Conservation (phyloP, 2,329 filamentous ascomycete species). For the Microdochium paspali region DNA sequence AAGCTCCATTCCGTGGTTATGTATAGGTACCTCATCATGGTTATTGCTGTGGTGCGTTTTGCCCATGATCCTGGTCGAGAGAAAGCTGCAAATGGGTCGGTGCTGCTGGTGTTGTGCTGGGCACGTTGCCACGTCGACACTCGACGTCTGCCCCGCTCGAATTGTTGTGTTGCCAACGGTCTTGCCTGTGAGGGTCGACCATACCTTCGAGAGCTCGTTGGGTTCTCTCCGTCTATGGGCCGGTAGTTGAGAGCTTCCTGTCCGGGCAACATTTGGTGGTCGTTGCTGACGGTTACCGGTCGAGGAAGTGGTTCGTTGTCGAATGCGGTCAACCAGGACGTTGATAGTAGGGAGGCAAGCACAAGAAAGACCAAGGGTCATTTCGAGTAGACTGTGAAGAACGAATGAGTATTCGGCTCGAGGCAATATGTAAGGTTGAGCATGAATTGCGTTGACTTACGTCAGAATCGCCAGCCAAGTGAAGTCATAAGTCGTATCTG, state of each 20-base stretch:
- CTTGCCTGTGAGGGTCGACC: not conserved
- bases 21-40: not conserved
- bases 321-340: slow-evolving; percentile 5
- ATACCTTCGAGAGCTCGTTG: not conserved
- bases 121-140: no score
- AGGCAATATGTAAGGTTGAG: no score
- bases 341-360: slow-evolving; percentile 16
- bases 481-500: slow-evolving; percentile 15
- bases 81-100: no score
- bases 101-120: no score
- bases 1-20: not conserved
- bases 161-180: no score
- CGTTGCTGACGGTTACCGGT: not conserved
- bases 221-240: not conserved
- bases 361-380: slow-evolving; percentile 15
- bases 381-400: slow-evolving; percentile 8
- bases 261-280: not conserved
- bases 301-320: not conserved
- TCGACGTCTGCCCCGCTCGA: no score
- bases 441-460: slow-evolving; percentile 1
- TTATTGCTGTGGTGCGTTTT: not conserved
- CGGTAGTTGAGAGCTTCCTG: not conserved
- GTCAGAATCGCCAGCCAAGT: slow-evolving; percentile 5
- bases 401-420: no score
- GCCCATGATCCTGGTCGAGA: not conserved